Conservation (phyloP, 2,329 filamentous ascomycete species). For the Teratosphaeria pseudoeucalypti region DNA sequence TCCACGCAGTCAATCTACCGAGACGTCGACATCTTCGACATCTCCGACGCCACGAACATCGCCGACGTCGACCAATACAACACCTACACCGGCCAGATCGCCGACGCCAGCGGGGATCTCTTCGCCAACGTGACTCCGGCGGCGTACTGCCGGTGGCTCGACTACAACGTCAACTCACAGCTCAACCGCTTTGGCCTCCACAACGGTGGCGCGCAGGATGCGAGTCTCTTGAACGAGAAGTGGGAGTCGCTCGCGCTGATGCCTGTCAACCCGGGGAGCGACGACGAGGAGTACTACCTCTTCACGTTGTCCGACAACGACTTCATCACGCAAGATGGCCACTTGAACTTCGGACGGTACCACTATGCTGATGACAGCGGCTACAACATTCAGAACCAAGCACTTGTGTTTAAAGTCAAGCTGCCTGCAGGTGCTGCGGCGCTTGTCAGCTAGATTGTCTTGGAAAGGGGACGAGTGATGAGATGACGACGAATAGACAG, state of each 20-base stretch:
- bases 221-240: conserved; percentile 59
- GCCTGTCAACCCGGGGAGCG: conserved; percentile 36
- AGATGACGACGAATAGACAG: not conserved
- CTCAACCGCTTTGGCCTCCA: conserved; percentile 53
- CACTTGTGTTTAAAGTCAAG: conserved; percentile 51
- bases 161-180: conserved; percentile 55
- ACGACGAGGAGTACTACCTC: conserved; percentile 54
- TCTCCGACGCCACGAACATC: conserved; percentile 52
- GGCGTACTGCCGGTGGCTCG: conserved; percentile 55
- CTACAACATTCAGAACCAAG: conserved; percentile 51
- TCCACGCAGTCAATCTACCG: conserved; percentile 48
- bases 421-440: conserved; percentile 27
- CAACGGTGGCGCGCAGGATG: conserved; percentile 54
- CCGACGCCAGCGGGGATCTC: conserved; percentile 43
- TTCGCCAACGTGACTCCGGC: conserved; percentile 46
- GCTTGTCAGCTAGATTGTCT: not conserved
- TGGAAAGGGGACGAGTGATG: not conserved
- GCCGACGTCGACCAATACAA: conserved; percentile 20
- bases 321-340: conserved; percentile 62
- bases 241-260: conserved; percentile 61
- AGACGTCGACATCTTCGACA: conserved; percentile 59
- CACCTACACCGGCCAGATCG: conserved; percentile 30
- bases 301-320: conserved; percentile 63
- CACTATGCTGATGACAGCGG: conserved; percentile 48
- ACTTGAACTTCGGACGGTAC: conserved; percentile 47